A percentile compares a stretch with the other conserved stretches of the same genome.
These are phyloP conservation scores for Suillus decipiens DNA, from an alignment of 768 basidiomycete species.

Conservation along the genomic window DNA sequence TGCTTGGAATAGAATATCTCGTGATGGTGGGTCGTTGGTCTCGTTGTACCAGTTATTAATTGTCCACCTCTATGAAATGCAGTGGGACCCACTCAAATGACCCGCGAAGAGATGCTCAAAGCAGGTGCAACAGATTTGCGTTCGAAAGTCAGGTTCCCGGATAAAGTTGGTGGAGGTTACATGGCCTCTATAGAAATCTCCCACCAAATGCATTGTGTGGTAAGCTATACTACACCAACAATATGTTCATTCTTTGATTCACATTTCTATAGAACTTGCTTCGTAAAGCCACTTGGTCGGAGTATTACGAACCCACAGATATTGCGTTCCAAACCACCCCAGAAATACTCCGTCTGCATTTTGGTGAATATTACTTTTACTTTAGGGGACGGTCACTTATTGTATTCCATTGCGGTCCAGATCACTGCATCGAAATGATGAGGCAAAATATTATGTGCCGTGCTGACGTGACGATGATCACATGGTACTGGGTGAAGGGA, in stretches of 20 bases:
- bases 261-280: conserved; percentile 9
- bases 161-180: conserved; percentile 15
- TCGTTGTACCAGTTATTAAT: not conserved
- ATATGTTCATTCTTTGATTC: not conserved
- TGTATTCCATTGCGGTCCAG: not conserved
- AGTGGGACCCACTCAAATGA: conserved; percentile 1
- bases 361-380: conserved; percentile 7
- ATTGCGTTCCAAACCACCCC: conserved; percentile 6
- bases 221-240: not conserved
- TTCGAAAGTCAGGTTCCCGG: conserved; percentile 13
- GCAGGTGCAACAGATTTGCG: conserved; percentile 8
- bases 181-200: conserved; percentile 11
- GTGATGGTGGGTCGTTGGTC: not conserved
- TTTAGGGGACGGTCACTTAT: not conserved
- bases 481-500: conserved; percentile 16
- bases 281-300: conserved; percentile 13
- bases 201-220: conserved; percentile 17
- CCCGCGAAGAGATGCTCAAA: conserved; percentile 10
- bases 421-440: conserved; percentile 14
- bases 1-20: conserved; percentile 12
- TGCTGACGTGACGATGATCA: conserved; percentile 15
- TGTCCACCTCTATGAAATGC: conserved; percentile 5
- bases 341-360: not conserved
- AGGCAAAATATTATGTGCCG: conserved; percentile 18
- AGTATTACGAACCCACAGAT: conserved; percentile 13